Percentiles rank a stretch among this genome's conserved stretches.
phyloP scores from a whole-genome alignment of 1,284 basidiomycete species.

The Quambalaria eucalypti region DNA sequence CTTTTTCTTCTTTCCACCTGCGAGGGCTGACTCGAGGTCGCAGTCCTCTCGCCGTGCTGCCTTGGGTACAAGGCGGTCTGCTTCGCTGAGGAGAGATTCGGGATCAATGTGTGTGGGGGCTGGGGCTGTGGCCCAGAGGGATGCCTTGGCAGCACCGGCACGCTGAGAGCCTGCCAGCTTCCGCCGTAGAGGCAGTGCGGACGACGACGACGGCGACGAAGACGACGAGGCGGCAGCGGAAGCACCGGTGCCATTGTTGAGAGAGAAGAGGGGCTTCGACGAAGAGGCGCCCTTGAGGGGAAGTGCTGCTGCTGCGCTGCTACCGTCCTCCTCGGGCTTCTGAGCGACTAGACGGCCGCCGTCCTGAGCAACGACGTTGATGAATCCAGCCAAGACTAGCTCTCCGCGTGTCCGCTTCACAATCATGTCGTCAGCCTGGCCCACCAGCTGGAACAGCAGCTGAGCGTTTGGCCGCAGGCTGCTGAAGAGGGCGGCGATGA shows the following conservation, averaged over 20 bases:
- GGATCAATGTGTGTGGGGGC: slow-evolving; percentile 26
- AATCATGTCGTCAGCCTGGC: slow-evolving; percentile 11
- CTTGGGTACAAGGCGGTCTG: slow-evolving; percentile 23
- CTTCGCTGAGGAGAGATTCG: slow-evolving; percentile 26
- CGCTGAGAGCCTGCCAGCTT: slow-evolving; percentile 12
- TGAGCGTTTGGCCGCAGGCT: slow-evolving; percentile 19
- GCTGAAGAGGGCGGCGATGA: slow-evolving; percentile 20
- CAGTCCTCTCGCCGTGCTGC: slow-evolving; percentile 40
- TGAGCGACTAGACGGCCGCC: neutral
- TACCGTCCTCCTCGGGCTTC: neutral
- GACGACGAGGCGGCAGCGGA: neutral
- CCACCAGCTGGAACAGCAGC: slow-evolving; percentile 21
- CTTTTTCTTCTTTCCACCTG: slow-evolving; percentile 30
- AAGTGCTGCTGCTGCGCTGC: neutral
- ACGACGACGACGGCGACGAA: neutral
- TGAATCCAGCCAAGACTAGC: slow-evolving; percentile 30
- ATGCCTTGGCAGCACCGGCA: slow-evolving; percentile 22
- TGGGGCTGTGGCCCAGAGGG: slow-evolving; percentile 38
- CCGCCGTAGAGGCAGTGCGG: slow-evolving; percentile 24
- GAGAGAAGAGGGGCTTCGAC: neutral
- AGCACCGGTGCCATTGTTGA: neutral
- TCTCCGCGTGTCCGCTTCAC: slow-evolving; percentile 21
- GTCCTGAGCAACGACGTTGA: slow-evolving; percentile 4
- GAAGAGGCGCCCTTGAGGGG: neutral
- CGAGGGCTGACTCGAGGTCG: slow-evolving; percentile 28